Base-by-base conservation (phyloP, 495 filamentous ascomycete species). In the Penicillium coprophilum region DNA sequence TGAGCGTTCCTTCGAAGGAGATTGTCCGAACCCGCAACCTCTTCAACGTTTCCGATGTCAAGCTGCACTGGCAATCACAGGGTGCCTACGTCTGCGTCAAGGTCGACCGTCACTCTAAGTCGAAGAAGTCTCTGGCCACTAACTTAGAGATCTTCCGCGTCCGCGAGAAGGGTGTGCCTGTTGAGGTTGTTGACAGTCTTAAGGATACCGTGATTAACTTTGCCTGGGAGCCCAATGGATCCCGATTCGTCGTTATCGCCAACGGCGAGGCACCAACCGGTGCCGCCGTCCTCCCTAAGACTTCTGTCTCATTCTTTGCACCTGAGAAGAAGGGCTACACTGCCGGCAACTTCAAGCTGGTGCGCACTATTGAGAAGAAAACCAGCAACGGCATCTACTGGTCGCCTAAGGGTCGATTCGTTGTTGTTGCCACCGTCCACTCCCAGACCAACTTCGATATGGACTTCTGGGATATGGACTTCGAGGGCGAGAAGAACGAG, bases 121-220 rank as follows among this genome's bases (percentile, higher is more conserved):
- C 91, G 49, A 97, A 97, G 82, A 98, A 98, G 76, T 94, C 89
- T 3, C 82, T 95, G 63, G 93, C 91, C 34, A 98, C 94, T 47
- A 97, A 95, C 57, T 84, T 98, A 31, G 94, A 98, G 71, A 97
- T 98, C 69, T 98, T 98, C 87, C 88, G 94, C 39, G 84, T 98
- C 44, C 83, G 82, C 57, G 94, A 98, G 74, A 97, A 97, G 81
- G 91, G 94, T 48, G 94, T 98, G 3, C 94, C 94, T 6, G 93
- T 98, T 51, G 94, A 98, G 72, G 94, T 98, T 43, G 90, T 98
- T 43, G 94, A 98, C 68, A 88, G 88, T 36, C 88, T 97, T 69
- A 96, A 96, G 75, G 93, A 96, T 67, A 96, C 91, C 1, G 95
- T 98, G 53, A 93, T 97, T 72, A 98, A 98, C 79, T 98, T 98